Evolutionary conservation across 2,329 filamentous ascomycete genomes (phyloP).

Genomic region (Apiospora marii): DNA sequence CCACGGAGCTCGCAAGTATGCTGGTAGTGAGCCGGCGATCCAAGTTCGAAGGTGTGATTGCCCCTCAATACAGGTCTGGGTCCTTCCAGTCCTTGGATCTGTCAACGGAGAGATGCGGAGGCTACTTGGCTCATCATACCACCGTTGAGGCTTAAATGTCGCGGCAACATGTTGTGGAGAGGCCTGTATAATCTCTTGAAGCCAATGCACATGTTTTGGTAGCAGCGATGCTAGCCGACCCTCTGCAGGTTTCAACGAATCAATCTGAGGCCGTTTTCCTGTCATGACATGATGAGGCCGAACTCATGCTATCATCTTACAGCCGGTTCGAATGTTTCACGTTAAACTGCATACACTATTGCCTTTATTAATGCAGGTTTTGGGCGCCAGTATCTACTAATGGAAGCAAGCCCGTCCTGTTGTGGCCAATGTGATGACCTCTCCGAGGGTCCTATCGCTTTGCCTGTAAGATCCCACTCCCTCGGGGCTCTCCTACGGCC

Average conservation of each 20-base stretch:
- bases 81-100: background rate
- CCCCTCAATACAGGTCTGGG: background rate
- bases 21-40: background rate
- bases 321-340: too few relatives aligned
- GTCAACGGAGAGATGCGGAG: background rate
- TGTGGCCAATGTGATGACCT: background rate
- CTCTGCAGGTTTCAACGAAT: background rate
- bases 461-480: too few relatives aligned
- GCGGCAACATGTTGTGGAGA: background rate
- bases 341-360: background rate
- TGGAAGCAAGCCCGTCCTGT: background rate
- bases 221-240: background rate
- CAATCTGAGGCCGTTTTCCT: background rate
- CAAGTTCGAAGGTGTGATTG: background rate
- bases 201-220: background rate
- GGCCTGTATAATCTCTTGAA: background rate
- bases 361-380: background rate
- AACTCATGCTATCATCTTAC: background rate
- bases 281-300: background rate
- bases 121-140: background rate
- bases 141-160: background rate
- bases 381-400: background rate
- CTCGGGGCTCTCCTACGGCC: background rate
- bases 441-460: too few relatives aligned
- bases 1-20: background rate